Conservation (phyloP, 768 basidiomycete species). For the Dioszegia hungarica region DNA sequence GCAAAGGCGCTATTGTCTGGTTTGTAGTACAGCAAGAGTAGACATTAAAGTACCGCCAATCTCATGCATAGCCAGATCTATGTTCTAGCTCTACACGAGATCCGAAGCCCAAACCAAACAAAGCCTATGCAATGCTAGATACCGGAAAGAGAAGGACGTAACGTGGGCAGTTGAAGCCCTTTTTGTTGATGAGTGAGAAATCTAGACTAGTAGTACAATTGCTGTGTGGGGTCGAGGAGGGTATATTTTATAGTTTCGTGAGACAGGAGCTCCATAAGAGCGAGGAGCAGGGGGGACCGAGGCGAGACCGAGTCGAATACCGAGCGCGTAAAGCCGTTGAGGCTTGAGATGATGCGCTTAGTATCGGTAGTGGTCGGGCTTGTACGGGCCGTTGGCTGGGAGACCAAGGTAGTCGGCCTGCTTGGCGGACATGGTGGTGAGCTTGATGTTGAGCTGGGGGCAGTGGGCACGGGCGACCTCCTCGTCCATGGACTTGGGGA, state of each 20-base stretch:
- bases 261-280: not conserved
- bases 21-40: constrained; percentile 31
- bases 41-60: not conserved
- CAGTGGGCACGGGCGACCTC: constrained; percentile 97
- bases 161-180: constrained; percentile 7
- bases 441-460: constrained; percentile 83
- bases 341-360: constrained; percentile 42
- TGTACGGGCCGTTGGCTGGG: constrained; percentile 74
- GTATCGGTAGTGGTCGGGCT: constrained; percentile 65
- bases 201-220: constrained; percentile 1
- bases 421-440: constrained; percentile 59
- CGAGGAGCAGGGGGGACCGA: not conserved
- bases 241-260: not conserved
- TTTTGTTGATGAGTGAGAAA: not conserved
- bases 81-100: not conserved
- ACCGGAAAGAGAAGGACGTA: not conserved
- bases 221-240: not conserved
- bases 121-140: constrained; percentile 9
- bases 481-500: constrained; percentile 97
- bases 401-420: constrained; percentile 92
- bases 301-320: not conserved
- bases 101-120: constrained; percentile 1
- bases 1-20: constrained; percentile 32
- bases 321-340: constrained; percentile 5
- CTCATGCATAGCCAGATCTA: not conserved